Evolutionary conservation across 495 filamentous ascomycete species (phyloP), one percentile per base, ranked within the genome.

Genomic region (Amphirosellinia nigrospora): DNA sequence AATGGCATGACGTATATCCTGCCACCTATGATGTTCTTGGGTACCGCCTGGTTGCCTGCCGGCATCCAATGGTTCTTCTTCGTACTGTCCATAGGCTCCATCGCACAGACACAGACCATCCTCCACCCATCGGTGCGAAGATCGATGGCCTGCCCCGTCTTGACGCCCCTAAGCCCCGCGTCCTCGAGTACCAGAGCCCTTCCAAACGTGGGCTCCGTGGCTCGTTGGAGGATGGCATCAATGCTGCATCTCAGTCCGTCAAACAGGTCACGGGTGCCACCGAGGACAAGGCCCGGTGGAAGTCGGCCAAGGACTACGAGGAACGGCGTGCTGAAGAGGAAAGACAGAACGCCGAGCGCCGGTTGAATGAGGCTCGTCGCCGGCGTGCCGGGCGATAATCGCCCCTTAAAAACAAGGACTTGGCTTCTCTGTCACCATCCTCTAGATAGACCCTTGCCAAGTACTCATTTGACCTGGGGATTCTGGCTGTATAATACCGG

Each of bases 1-100:
- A 86, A 87, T 66, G 61, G 81, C 0, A 79, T 97, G 73, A 66
- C 81, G 13, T 83, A 87, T 43, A 83, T 82, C 23, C 66, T 97
- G 6, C 90, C 93, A 11, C 76, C 83, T 0, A 10, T 95, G 2
- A 86, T 88, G 28, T 82, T 92, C 34, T 11, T 84, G 10, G 86
- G 94, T 73, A 90, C 92, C 55, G 73, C 82, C 4, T 89, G 80
- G 74, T 83, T 91, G 75, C 92, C 95, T 0, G 88, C 88, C 15
- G 87, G 83, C 8, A 72, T 97, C 7, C 91, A 94, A 74, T 79
- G 93, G 52, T 92, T 90, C 79, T 94, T 99, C 81, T 74, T 86
- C 52, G 64, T 83, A 26, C 83, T 88, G 1, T 85, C 88, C 62
- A 0, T 85, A 0, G 79, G 92, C 36, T 86, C 88, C 19, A 71